These are phyloP conservation scores for Pezicula neosporulosa DNA, from an alignment of 2,329 filamentous ascomycete species.

Conservation along the genomic window DNA sequence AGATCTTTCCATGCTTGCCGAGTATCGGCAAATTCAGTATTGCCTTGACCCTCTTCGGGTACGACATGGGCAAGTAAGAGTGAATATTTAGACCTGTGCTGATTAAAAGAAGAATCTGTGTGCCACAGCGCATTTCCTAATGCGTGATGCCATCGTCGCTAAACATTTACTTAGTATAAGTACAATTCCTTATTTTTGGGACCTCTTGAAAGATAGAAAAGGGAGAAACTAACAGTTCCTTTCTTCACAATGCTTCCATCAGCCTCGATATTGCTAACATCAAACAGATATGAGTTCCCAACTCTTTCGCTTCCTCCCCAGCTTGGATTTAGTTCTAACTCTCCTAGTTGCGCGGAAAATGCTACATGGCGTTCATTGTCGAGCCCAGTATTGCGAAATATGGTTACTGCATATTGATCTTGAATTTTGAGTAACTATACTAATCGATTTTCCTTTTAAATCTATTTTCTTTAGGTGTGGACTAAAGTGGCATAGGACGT, in stretches of 20 bases:
- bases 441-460: not conserved
- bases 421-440: slow-evolving; percentile 20
- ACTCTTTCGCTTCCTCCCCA: slow-evolving; percentile 23
- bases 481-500: slow-evolving; percentile 14
- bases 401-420: slow-evolving; percentile 43
- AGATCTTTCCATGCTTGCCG: slow-evolving; percentile 37
- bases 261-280: too few relatives aligned
- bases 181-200: too few relatives aligned
- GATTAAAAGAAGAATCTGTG: too few relatives aligned
- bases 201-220: too few relatives aligned
- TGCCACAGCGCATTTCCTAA: too few relatives aligned
- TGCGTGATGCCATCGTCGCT: too few relatives aligned
- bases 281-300: not conserved
- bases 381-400: slow-evolving; percentile 46
- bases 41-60: slow-evolving; percentile 39
- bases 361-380: slow-evolving; percentile 45
- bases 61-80: too few relatives aligned
- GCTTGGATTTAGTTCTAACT: slow-evolving; percentile 34
- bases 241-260: too few relatives aligned
- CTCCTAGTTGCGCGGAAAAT: slow-evolving; percentile 47
- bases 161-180: too few relatives aligned
- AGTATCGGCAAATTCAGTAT: slow-evolving; percentile 50
- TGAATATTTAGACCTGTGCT: slow-evolving; percentile 25
- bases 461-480: not conserved
- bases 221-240: too few relatives aligned